A percentile compares a stretch with the other conserved stretches of the same genome.
These are phyloP conservation scores for Diospyros kaki DNA, from an alignment of 148 eudicot species.

Conservation along the genomic window DNA sequence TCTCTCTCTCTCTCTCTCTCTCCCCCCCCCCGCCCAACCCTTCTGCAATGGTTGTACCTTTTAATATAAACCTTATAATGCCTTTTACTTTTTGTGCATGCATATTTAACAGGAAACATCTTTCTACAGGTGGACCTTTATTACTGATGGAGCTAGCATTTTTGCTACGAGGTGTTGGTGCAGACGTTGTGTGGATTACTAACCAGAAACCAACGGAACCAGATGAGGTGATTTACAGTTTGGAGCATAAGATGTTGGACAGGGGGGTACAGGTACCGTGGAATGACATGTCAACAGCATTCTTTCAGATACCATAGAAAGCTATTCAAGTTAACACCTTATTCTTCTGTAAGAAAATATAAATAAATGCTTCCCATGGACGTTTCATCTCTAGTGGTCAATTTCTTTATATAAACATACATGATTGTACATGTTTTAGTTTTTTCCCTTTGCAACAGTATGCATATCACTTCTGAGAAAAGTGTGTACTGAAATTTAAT, in stretches of 20 bases:
- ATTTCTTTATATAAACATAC: not conserved
- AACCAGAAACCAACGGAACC: slow-evolving; percentile 58
- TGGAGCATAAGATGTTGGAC: slow-evolving; percentile 68
- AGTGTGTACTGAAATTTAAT: not conserved
- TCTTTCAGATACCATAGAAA: not conserved
- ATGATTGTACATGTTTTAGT: not conserved
- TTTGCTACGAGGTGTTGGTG: slow-evolving; percentile 60
- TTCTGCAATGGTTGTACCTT: not conserved
- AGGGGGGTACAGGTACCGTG: slow-evolving; percentile 62
- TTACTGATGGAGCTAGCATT: slow-evolving; percentile 77
- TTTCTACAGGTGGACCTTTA: slow-evolving; percentile 60
- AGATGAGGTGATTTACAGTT: slow-evolving; percentile 54
- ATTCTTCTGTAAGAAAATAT: not conserved
- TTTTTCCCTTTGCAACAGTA: not conserved
- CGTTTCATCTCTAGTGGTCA: not conserved
- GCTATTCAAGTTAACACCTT: not conserved
- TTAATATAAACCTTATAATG: not conserved
- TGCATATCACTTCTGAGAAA: not conserved
- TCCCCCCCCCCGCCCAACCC: not conserved
- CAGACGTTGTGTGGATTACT: slow-evolving; percentile 75
- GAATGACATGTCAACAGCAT: not conserved
- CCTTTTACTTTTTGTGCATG: not conserved
- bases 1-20: not conserved
- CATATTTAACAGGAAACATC: slow-evolving; percentile 1
- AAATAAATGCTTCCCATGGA: not conserved